Evolutionary conservation across 345 rosid genomes (phyloP).

Genomic region (Brassica cretica): DNA sequence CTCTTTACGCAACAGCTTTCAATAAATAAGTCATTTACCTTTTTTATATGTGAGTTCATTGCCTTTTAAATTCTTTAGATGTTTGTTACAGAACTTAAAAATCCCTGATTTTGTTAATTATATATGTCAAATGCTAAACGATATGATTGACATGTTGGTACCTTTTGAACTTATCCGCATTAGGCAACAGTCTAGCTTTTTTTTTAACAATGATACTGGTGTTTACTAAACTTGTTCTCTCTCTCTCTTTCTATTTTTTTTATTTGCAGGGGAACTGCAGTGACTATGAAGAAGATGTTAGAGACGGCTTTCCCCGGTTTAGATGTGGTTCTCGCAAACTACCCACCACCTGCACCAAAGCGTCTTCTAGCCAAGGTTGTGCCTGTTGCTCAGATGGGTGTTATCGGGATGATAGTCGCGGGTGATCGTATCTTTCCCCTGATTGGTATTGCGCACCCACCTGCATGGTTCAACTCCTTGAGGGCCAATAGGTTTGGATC

Average conservation of each 20-base stretch:
- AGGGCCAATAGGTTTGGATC: conserved; percentile 86
- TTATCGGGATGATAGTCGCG: conserved; percentile 65
- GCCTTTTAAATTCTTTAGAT: not conserved
- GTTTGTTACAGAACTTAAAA: not conserved
- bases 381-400: conserved; percentile 69
- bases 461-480: conserved; percentile 68
- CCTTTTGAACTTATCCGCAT: too few relatives aligned
- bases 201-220: not conserved
- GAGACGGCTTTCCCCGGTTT: conserved; percentile 75
- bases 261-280: conserved; percentile 65
- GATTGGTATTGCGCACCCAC: conserved; percentile 67
- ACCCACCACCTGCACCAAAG: conserved; percentile 77
- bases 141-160: not conserved
- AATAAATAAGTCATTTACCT: not conserved
- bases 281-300: conserved; percentile 79
- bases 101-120: not conserved
- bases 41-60: not conserved
- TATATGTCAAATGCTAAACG: not conserved
- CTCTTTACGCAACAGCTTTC: not conserved
- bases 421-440: conserved; percentile 80
- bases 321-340: conserved; percentile 73
- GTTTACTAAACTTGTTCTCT: not conserved
- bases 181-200: not conserved
- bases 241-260: not conserved
- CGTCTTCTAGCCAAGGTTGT: conserved; percentile 64